Evolutionary conservation across 208 protist species (phyloP), one percentile per base, ranked within the genome.

Genomic region (Acanthamoeba rhysodes): DNA sequence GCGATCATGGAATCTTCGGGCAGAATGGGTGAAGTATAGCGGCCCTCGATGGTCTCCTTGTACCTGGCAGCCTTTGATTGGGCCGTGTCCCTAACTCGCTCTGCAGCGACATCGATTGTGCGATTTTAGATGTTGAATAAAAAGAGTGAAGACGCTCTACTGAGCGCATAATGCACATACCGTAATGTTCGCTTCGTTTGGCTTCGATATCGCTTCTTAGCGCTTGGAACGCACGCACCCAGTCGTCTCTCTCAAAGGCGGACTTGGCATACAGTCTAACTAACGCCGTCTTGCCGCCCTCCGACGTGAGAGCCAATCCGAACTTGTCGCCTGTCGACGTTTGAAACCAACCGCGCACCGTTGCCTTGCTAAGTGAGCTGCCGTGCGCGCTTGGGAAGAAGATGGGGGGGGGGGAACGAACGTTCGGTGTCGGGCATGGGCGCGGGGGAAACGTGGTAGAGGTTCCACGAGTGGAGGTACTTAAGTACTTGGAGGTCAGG

Each of bases 261-360:
- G 84, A 91, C 62, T 59, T 68, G 62, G 84, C 84, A 27, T 91
- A 91, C 20, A 91, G 84, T 24, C 45, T 62, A 27, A 91, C 84
- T 24, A 91, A 48, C 22, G 62, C 84, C 27, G 84, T 91, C 72
- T 80, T 80, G 62, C 62, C 84, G 34, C 84, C 84, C 29, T 91
- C 84, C 20, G 84, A 24, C 48, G 62, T 91, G 20, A 91, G 62
- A 18, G 84, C 53, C 29, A 91, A 41, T 1, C 84, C 84, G 34
- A 68, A 91, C 45, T 48, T 59, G 37, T 80, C 72, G 29, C 72
- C 68, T 74, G 32, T 74, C 12, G 32, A 16, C 29, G 14, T 22
- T 74, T 37, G 16, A 37, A 8, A 22, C 45, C 45, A 8, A 22
- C 45, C 45, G 45, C 45, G 45, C 45, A 48, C 45, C 45, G 45